phyloP scores from a whole-genome alignment of 2,329 filamentous ascomycete genomes.

The Trichoderma harzianum region DNA sequence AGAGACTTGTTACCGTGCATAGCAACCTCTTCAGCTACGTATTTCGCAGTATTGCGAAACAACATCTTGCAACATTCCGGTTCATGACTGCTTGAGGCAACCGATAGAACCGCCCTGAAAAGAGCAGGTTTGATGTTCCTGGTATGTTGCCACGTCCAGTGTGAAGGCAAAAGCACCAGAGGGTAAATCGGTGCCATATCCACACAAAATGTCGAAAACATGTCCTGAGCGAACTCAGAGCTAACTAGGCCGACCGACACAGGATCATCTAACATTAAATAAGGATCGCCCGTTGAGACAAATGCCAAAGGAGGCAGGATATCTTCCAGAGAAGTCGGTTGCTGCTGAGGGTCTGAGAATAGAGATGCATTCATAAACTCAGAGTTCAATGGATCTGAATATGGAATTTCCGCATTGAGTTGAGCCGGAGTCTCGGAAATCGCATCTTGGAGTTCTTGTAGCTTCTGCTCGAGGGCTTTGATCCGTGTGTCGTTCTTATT shows the following conservation, averaged over 20 bases:
- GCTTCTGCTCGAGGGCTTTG: background rate
- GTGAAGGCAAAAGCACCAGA: background rate
- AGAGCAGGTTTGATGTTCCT: background rate
- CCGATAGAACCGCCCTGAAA: background rate
- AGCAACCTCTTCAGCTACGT: constrained; percentile 19
- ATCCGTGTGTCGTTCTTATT: background rate
- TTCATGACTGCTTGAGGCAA: background rate
- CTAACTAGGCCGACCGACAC: background rate
- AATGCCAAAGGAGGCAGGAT: no score
- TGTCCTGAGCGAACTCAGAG: background rate
- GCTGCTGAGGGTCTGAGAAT: background rate
- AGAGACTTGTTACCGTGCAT: constrained; percentile 21
- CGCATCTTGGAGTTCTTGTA: background rate
- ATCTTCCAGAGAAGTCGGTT: background rate
- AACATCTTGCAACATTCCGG: constrained; percentile 16
- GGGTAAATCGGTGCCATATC: background rate
- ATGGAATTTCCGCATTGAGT: background rate
- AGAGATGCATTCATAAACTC: background rate
- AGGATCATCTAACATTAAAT: background rate
- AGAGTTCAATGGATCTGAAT: background rate
- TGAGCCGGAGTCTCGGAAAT: background rate
- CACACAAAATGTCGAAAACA: background rate
- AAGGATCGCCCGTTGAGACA: background rate
- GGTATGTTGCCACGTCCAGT: background rate
- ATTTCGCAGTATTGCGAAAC: constrained; percentile 19